Evolutionary conservation across 805 yeast genomes (phyloP).

Genomic region (Scheffersomyces lignosus): DNA sequence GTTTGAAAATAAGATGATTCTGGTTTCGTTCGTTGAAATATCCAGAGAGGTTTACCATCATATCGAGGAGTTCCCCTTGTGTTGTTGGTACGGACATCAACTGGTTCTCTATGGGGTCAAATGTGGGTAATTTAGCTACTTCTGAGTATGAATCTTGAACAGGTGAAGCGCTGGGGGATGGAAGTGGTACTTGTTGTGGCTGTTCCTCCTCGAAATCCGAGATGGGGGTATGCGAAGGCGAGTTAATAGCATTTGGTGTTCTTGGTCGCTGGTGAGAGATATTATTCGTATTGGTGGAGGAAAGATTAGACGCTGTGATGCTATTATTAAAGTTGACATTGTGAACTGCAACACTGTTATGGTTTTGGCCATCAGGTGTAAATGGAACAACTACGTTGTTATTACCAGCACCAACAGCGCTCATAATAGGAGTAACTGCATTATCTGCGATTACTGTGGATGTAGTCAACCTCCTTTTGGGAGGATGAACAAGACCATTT

Average conservation of each 20-base stretch:
- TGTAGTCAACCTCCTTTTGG: constrained; percentile 35
- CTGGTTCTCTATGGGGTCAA: constrained; percentile 18
- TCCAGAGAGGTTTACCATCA: constrained; percentile 33
- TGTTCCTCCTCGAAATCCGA: constrained; percentile 35
- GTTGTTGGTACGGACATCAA: constrained; percentile 17
- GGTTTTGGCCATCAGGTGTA: background rate
- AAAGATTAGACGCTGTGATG: background rate
- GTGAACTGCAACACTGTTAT: background rate
- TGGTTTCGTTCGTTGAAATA: constrained; percentile 46
- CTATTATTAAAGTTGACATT: background rate
- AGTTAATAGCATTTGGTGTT: constrained; percentile 28
- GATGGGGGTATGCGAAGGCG: constrained; percentile 35
- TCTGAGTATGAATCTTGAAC: constrained; percentile 19
- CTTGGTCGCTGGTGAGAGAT: constrained; percentile 17
- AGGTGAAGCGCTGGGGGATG: constrained; percentile 63
- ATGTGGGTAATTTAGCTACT: constrained; percentile 21
- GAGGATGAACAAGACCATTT: constrained; percentile 29
- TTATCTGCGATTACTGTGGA: background rate
- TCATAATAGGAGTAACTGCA: background rate
- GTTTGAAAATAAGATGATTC: constrained; percentile 50
- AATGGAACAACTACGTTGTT: background rate
- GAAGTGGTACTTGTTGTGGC: constrained; percentile 56
- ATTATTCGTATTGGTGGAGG: background rate
- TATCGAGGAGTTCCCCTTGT: constrained; percentile 39
- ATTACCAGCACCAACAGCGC: constrained; percentile 4